Evolutionary conservation across 331 rosid species (phyloP), one percentile per base, ranked within the genome.

Genomic region (Rosa hybrid): DNA sequence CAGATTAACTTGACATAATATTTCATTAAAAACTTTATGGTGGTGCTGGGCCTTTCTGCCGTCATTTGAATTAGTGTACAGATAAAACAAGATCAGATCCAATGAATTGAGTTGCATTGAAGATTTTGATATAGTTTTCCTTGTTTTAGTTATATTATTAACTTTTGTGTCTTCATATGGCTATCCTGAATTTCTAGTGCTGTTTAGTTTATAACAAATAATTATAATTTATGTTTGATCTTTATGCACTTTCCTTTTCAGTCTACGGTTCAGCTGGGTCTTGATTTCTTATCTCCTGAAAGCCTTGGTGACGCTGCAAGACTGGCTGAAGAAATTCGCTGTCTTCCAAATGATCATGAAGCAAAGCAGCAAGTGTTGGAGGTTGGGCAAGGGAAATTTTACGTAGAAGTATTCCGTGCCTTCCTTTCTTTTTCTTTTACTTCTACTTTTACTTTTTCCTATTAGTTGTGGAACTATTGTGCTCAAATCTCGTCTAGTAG

Each of bases 281-380:
- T 96, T 82, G 99, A 96, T 87, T 96, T 96, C 91, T 88, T 96
- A 86, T 96, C 98, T 80, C 99, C 98, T 6, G 99, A 96, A 84
- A 96, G 98, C 86, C 87, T 96, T 51, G 91, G 94, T 8, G 93
- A 87, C 87, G 97, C 99, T 74, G 93, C 83, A 76, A 90, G 86
- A 78, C 72, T 93, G 88, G 98, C 92, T 53, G 97, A 84, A 81
- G 97, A 90, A 83, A 88, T 91, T 77, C 96, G 99, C 51, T 87
- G 93, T 81, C 90, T 96, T 81, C 98, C 98, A 34, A 93, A 90
- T 79, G 99, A 93, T 74, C 97, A 87, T 77, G 99, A 91, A 82
- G 93, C 93, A 78, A 96, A 93, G 78, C 89, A 82, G 74, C 98
- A 93, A 86, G 97, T 89, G 75, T 84, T 91, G 91, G 99, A 96